Evolutionary conservation across 768 basidiomycete genomes (phyloP).

Genomic region (Postia placenta): DNA sequence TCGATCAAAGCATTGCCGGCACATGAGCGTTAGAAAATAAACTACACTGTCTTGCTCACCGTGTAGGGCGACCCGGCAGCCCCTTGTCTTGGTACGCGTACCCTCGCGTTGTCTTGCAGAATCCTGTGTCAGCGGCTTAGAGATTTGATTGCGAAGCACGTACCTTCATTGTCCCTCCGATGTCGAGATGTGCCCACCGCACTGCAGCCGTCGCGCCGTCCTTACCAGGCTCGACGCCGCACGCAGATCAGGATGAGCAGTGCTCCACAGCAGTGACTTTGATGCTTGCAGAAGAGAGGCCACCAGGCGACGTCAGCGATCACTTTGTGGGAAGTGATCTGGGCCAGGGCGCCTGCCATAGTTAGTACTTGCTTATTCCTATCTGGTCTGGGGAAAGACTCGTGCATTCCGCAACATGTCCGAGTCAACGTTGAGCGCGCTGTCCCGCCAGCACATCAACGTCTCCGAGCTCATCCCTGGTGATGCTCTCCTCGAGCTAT

Average conservation of each 20-base stretch:
- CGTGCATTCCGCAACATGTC: no score
- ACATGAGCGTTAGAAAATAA: no score
- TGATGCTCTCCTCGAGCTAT: constrained; percentile 35
- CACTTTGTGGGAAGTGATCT: no score
- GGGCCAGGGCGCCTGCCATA: no score
- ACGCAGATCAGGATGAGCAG: no score
- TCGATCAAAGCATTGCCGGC: no score
- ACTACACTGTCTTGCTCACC: no score
- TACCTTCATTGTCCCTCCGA: constrained; percentile 74
- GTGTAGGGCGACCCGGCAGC: constrained; percentile 75
- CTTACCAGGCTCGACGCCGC: constrained; percentile 61
- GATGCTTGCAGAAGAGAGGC: no score
- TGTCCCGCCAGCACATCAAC: constrained; percentile 24
- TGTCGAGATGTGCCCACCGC: constrained; percentile 87
- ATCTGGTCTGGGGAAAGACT: no score
- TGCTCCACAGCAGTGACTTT: no score
- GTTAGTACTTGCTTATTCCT: no score
- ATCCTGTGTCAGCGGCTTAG: background rate
- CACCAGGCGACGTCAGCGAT: no score
- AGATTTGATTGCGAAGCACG: constrained; percentile 15
- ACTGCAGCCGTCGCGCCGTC: constrained; percentile 44
- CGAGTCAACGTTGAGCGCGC: background rate
- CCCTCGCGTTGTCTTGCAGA: constrained; percentile 40
- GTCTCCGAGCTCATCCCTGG: constrained; percentile 29
- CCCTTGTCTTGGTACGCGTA: constrained; percentile 64